Base-by-base conservation (phyloP, 2,329 filamentous ascomycete genomes). In the Xylariaceae sp. region DNA sequence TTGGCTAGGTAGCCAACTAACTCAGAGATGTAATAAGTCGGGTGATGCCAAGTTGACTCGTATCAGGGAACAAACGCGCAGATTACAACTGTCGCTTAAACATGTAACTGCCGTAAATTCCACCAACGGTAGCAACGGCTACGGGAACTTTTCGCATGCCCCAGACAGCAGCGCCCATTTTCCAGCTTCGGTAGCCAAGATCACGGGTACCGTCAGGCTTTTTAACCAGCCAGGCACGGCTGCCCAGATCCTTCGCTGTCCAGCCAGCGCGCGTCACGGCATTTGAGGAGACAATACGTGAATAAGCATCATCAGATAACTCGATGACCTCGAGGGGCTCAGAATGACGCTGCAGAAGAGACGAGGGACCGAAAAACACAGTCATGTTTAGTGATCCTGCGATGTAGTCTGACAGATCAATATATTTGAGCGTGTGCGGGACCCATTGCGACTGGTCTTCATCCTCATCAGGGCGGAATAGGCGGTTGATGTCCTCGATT, bases 61-160 rank as follows among this genome's bases (percentile, higher is more conserved):
- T 30, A 30, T 30, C 48, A 17, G 5, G 37, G 11, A 13, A 13
- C 37, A 9, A 8, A n/a, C 11, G 11, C 44, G 39, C 15, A n/a
- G 8, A 45, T 77, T 73, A 85, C 58, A 85, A 72, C 69, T 81
- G 80, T 65, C 82, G 76, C 68, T 82, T 82, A 74, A 85, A 86
- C 83, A 86, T 86, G 68, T 82, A 85, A 23, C 78, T 82, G 18
- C 94, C 94, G 71, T 97, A 97, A 71, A 96, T 95, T 63, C 91
- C 91, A 68, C 96, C 94, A 30, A 97, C 89, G 73, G 97, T 93
- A 56, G 92, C 90, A 69, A 86, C 85, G 30, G 89, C 91, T 66
- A 97, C 88, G n/a, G 93, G 95, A 48, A 97, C 82, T 77, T 97
- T 94, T 63, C 88, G 82, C 85, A 92, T 92, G 44, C 90, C 90